Evolutionary conservation across 192 early-diverging fungal genomes (phyloP).

Genomic region (Dispira parvispora): DNA sequence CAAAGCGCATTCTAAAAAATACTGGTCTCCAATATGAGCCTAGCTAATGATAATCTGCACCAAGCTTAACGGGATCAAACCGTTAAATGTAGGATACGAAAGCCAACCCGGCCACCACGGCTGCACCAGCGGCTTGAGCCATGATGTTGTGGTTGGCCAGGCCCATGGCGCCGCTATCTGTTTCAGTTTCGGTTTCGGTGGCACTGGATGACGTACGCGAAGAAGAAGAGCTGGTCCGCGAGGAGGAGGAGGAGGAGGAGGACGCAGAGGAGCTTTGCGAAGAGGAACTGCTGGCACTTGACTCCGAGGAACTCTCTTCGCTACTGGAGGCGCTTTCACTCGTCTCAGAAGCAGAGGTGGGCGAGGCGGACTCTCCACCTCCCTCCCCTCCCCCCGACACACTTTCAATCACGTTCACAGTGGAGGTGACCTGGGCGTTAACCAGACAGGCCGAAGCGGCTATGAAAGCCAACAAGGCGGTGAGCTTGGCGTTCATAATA

Average conservation of each 20-base stretch:
- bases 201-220: not conserved
- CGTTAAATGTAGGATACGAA: constrained; percentile 3
- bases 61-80: too few relatives aligned
- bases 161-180: not conserved
- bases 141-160: constrained; percentile 1
- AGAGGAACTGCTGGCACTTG: not conserved
- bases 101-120: constrained; percentile 8
- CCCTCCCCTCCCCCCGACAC: too few relatives aligned
- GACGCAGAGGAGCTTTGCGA: not conserved
- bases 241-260: not conserved
- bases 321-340: not conserved
- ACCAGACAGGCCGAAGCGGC: too few relatives aligned
- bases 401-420: too few relatives aligned
- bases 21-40: too few relatives aligned
- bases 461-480: too few relatives aligned
- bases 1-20: too few relatives aligned
- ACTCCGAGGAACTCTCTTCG: not conserved
- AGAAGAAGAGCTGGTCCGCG: not conserved
- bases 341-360: too few relatives aligned
- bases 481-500: too few relatives aligned
- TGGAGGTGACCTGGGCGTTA: too few relatives aligned
- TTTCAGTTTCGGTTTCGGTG: not conserved
- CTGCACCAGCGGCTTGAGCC: constrained; percentile 5
- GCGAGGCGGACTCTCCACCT: too few relatives aligned
- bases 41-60: too few relatives aligned